phyloP scores from a whole-genome alignment of 2,329 filamentous ascomycete species.

The Aspergillus sp. region DNA sequence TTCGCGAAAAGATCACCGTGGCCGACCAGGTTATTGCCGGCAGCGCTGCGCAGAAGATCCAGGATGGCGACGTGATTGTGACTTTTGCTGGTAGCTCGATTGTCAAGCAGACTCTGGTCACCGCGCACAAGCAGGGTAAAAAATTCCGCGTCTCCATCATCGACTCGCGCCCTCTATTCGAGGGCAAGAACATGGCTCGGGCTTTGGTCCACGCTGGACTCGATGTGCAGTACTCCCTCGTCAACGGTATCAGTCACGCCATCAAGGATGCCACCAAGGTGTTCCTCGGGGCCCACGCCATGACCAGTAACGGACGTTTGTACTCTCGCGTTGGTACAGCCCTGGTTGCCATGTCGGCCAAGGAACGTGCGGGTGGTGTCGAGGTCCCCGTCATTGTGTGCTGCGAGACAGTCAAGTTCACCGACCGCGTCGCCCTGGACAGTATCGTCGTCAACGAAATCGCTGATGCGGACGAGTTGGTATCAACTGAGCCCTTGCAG shows the following conservation, averaged over 20 bases:
- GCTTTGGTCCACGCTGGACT: constrained; percentile 66
- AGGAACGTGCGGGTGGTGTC: constrained; percentile 50
- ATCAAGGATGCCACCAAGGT: constrained; percentile 68
- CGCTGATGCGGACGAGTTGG: constrained; percentile 66
- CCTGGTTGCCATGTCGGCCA: constrained; percentile 77
- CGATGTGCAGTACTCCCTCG: constrained; percentile 73
- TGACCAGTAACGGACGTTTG: constrained; percentile 91
- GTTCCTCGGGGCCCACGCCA: constrained; percentile 82
- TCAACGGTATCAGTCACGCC: constrained; percentile 71
- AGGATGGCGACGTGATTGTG: constrained; percentile 74
- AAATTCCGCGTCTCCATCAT: constrained; percentile 80
- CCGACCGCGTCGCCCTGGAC: constrained; percentile 82
- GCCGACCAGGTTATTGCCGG: constrained; percentile 81
- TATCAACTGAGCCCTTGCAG: constrained; percentile 23
- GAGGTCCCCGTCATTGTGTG: constrained; percentile 81
- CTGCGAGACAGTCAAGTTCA: constrained; percentile 94
- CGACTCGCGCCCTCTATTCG: constrained; percentile 68
- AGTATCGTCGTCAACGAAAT: constrained; percentile 94
- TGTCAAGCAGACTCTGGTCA: constrained; percentile 74
- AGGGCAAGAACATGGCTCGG: constrained; percentile 67
- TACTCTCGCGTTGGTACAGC: constrained; percentile 86
- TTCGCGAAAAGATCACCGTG: constrained; percentile 81
- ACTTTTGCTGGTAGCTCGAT: constrained; percentile 84
- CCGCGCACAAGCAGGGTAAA: constrained; percentile 65
- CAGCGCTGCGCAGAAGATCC: constrained; percentile 70